Percentiles rank a stretch among this genome's conserved stretches.
phyloP scores from a whole-genome alignment of 176 grass and related monocot genomes.

The Carex parvula region DNA sequence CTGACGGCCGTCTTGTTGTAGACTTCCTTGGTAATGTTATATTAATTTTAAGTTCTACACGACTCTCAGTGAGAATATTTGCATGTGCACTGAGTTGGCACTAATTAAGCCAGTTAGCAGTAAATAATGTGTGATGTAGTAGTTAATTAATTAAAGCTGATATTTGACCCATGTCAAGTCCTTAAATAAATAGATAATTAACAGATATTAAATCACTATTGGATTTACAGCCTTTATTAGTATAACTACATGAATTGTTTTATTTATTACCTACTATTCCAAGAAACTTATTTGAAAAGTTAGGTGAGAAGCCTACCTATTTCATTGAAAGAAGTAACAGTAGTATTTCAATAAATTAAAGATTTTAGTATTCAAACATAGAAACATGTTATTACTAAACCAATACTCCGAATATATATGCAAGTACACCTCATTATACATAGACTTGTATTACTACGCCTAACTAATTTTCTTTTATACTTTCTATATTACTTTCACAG shows the following conservation, averaged over 20 bases:
- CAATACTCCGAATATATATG: neutral
- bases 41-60: neutral
- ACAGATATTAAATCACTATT: neutral
- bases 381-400: neutral
- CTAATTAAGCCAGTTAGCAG: neutral
- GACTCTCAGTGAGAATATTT: neutral
- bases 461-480: neutral
- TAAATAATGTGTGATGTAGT: neutral
- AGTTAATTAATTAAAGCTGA: neutral
- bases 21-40: constrained; percentile 61
- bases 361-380: neutral
- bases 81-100: constrained; percentile 6
- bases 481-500: constrained; percentile 29
- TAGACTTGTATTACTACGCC: neutral
- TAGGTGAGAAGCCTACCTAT: too few relatives aligned
- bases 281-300: neutral
- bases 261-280: neutral
- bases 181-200: neutral
- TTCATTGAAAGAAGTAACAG: too few relatives aligned
- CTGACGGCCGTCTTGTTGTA: constrained; percentile 82
- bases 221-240: neutral
- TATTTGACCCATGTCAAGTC: neutral
- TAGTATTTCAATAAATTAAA: neutral
- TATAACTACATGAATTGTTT: neutral
- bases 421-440: neutral